Conservation (phyloP, 192 early-diverging fungal species). For the Podila epigama region DNA sequence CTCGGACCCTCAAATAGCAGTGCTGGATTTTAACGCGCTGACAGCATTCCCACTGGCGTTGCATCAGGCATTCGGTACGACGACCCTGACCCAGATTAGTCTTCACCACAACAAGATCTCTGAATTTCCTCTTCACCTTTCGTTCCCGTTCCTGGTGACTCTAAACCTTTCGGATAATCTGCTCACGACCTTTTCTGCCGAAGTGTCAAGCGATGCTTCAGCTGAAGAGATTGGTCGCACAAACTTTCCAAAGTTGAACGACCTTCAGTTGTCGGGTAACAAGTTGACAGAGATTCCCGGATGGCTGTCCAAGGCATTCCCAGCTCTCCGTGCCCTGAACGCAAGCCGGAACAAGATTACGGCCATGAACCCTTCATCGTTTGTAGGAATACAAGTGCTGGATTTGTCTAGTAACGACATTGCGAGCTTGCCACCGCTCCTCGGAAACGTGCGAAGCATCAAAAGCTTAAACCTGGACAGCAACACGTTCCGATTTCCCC, state of each 20-base stretch:
- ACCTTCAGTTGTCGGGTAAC: slow-evolving; percentile 48
- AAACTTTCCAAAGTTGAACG: slow-evolving; percentile 56
- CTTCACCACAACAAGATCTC: slow-evolving; percentile 61
- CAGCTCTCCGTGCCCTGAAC: slow-evolving; percentile 47
- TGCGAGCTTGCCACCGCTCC: slow-evolving; percentile 53
- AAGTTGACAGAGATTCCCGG: slow-evolving; percentile 48
- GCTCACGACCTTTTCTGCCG: slow-evolving; percentile 25
- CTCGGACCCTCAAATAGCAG: slow-evolving; percentile 24
- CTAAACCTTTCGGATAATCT: slow-evolving; percentile 57
- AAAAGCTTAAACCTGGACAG: slow-evolving; percentile 57
- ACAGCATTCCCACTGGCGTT: slow-evolving; percentile 26
- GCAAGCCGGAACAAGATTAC: slow-evolving; percentile 54
- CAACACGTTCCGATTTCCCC: slow-evolving; percentile 63
- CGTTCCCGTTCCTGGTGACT: slow-evolving; percentile 48
- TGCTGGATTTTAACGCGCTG: slow-evolving; percentile 46
- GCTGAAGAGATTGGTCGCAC: slow-evolving; percentile 15
- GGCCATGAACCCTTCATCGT: slow-evolving; percentile 49
- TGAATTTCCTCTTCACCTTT: slow-evolving; percentile 47
- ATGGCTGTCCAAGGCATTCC: slow-evolving; percentile 51
- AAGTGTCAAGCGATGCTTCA: background rate
- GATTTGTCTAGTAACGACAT: slow-evolving; percentile 68
- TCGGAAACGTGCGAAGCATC: slow-evolving; percentile 55
- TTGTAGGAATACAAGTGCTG: slow-evolving; percentile 49
- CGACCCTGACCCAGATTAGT: slow-evolving; percentile 54
- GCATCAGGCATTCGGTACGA: slow-evolving; percentile 9